phyloP scores from a whole-genome alignment of 2,329 filamentous ascomycete genomes.

The Penicillium sp. region DNA sequence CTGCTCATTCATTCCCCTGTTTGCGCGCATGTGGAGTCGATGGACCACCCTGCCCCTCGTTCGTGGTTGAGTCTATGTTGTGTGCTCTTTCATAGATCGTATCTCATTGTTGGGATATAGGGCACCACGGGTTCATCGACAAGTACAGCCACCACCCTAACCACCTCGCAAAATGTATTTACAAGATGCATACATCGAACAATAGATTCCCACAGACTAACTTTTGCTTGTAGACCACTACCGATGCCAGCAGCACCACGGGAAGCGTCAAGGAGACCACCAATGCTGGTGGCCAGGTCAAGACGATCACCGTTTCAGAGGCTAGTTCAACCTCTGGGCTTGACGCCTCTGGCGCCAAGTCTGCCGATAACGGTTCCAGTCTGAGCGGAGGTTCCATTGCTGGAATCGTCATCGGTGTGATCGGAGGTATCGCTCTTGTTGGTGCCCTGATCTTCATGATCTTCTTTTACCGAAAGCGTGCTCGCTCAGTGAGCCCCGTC shows the following conservation, averaged over 20 bases:
- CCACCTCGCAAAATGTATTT: constrained; percentile 12
- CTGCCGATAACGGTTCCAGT: constrained; percentile 19
- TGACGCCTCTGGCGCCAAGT: constrained; percentile 9
- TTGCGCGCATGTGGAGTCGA: neutral
- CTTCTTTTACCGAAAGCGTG: constrained; percentile 38
- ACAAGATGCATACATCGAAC: neutral
- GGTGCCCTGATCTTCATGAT: constrained; percentile 38
- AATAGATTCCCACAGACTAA: constrained; percentile 4
- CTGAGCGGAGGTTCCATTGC: constrained; percentile 43
- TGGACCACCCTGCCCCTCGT: constrained; percentile 2
- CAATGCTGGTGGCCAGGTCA: constrained; percentile 22
- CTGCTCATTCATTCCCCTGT: neutral
- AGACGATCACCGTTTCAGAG: constrained; percentile 29
- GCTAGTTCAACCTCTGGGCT: constrained; percentile 15
- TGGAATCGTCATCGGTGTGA: constrained; percentile 42
- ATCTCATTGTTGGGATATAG: constrained; percentile 20
- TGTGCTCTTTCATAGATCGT: constrained; percentile 11
- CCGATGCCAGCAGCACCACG: constrained; percentile 17
- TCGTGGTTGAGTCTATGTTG: constrained; percentile 7
- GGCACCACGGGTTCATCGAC: constrained; percentile 16
- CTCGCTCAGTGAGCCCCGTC: constrained; percentile 27
- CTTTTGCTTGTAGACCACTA: constrained; percentile 9
- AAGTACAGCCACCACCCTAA: constrained; percentile 14
- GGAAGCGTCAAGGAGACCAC: constrained; percentile 21
- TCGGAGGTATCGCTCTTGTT: constrained; percentile 37